These are phyloP conservation scores for Chiua sp. DNA, from an alignment of 1,284 basidiomycete genomes.

Conservation along the genomic window DNA sequence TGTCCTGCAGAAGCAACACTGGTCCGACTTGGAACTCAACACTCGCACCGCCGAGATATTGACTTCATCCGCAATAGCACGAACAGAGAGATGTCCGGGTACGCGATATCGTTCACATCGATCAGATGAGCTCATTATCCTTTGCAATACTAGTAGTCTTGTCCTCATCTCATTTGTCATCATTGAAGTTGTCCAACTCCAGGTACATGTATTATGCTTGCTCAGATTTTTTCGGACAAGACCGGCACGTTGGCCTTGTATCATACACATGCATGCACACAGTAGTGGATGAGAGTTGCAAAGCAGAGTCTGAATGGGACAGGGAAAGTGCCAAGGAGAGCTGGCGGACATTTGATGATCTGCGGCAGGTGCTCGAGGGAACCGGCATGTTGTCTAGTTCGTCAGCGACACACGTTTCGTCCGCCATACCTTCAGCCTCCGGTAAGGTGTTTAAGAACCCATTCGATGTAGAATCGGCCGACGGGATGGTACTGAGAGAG, in stretches of 20 bases:
- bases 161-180: constrained; percentile 85
- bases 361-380: constrained; percentile 59
- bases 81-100: constrained; percentile 93
- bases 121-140: constrained; percentile 96
- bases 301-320: constrained; percentile 70
- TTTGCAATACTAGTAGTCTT: constrained; percentile 97
- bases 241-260: constrained; percentile 96
- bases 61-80: constrained; percentile 60
- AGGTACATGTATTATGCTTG: too few relatives aligned
- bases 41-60: constrained; percentile 84
- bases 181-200: too few relatives aligned
- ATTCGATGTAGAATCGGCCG: constrained; percentile 17
- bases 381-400: neutral
- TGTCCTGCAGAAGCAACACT: constrained; percentile 84
- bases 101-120: constrained; percentile 93
- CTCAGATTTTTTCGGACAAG: constrained; percentile 99
- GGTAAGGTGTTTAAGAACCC: constrained; percentile 25
- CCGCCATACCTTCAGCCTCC: constrained; percentile 1
- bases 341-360: constrained; percentile 79
- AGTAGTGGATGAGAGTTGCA: constrained; percentile 71
- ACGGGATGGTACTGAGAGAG: constrained; percentile 33
- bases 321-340: constrained; percentile 53
- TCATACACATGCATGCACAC: constrained; percentile 96
- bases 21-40: constrained; percentile 94
- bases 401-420: neutral